These are phyloP conservation scores for sweet orange (Citrus sinensis) DNA, from an alignment of 345 rosid genomes.

Conservation along the genomic window DVS_A1.0 CM039168.1:30143501-30144000, in stretches of 20 bases:
- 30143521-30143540: not conserved
- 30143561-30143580: not conserved
- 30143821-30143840: constrained; percentile 10
- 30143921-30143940: constrained; percentile 1
- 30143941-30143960: not conserved
- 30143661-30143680: constrained; percentile 7
- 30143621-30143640: not conserved
- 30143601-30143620: not conserved
- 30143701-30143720: not conserved
- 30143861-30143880: constrained; percentile 16
- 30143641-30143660: not conserved
- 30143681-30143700: not conserved
- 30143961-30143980: constrained; percentile 5
- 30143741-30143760: not conserved
- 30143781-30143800: constrained; percentile 8
- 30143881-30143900: not conserved
- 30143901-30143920: not conserved
- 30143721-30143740: constrained; percentile 11
- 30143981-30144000: constrained; percentile 8
- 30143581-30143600: not conserved
- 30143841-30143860: constrained; percentile 3
- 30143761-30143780: not conserved
- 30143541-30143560: not conserved
- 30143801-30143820: constrained; percentile 3
- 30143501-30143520: not conserved